Conservation (phyloP, 495 filamentous ascomycete genomes). For the Cenococcum geophilum region DNA sequence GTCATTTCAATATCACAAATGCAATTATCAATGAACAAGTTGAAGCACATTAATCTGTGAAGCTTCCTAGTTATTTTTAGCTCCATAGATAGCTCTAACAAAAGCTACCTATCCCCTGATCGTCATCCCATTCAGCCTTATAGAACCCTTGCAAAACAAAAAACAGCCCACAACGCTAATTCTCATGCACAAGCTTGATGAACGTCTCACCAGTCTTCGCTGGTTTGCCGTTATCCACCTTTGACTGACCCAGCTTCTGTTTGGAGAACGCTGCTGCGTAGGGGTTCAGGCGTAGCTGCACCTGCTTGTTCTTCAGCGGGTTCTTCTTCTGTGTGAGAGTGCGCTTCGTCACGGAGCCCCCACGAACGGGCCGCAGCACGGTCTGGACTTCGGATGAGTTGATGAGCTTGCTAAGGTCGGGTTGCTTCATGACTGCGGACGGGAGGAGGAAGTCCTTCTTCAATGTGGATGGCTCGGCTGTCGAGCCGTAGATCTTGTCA, state of each 20-base stretch:
- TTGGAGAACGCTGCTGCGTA: constrained; percentile 84
- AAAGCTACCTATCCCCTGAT: neutral
- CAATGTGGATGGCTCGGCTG: constrained; percentile 70
- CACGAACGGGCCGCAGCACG: constrained; percentile 82
- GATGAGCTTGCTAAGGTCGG: constrained; percentile 92
- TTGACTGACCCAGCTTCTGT: constrained; percentile 66
- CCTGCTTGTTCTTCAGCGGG: constrained; percentile 95
- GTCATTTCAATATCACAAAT: too few relatives aligned
- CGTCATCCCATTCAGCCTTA: neutral
- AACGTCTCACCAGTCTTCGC: constrained; percentile 46
- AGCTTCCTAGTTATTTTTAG: neutral
- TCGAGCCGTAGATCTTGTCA: constrained; percentile 91
- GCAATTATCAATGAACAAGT: too few relatives aligned
- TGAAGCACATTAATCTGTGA: too few relatives aligned
- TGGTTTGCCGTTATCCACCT: constrained; percentile 52
- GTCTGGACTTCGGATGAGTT: constrained; percentile 97
- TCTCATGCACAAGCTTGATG: constrained; percentile 49
- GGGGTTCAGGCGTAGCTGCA: constrained; percentile 93
- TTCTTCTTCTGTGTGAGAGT: constrained; percentile 96
- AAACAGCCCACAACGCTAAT: constrained; percentile 38
- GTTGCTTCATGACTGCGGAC: constrained; percentile 77
- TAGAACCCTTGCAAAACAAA: neutral
- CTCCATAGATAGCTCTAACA: neutral
- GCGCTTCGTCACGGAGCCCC: constrained; percentile 85
- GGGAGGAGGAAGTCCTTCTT: constrained; percentile 99